A percentile compares a stretch with the other conserved stretches of the same genome.
These are phyloP conservation scores for Penicillium psychrofluorescens DNA, from an alignment of 495 filamentous ascomycete species.

Conservation along the genomic window DNA sequence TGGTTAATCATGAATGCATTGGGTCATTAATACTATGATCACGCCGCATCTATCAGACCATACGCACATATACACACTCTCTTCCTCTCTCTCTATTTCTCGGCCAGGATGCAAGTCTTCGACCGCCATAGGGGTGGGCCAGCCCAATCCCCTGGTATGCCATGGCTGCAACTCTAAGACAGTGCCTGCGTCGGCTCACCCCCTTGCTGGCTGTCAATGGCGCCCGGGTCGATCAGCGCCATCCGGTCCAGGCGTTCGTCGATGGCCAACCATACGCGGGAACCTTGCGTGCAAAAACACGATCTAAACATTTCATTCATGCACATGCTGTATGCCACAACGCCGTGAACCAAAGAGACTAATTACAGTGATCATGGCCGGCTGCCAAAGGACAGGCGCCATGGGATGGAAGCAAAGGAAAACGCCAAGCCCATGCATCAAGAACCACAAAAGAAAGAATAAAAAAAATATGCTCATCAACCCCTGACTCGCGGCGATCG, in stretches of 20 bases:
- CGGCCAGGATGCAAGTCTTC: too few species aligned
- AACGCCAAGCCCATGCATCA: slow-evolving; percentile 14
- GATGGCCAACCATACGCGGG: not conserved
- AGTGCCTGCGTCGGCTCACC: slow-evolving; percentile 6
- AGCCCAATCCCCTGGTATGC: slow-evolving; percentile 3
- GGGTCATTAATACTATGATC: too few species aligned
- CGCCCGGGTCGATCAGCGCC: not conserved
- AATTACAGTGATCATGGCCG: too few species aligned
- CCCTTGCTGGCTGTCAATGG: not conserved
- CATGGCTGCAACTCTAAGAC: slow-evolving; percentile 15
- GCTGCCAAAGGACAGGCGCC: slow-evolving; percentile 1
- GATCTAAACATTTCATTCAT: slow-evolving; percentile 1
- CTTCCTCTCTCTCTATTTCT: too few species aligned
- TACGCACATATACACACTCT: not conserved
- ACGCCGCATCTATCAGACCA: not conserved
- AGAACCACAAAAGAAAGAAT: slow-evolving; percentile 8
- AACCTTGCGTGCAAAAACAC: slow-evolving; percentile 4
- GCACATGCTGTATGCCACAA: not conserved
- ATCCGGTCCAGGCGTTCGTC: slow-evolving; percentile 1
- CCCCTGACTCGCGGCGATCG: too few species aligned
- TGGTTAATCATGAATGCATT: not conserved
- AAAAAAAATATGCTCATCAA: not conserved
- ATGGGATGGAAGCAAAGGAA: not conserved
- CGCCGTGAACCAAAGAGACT: not conserved
- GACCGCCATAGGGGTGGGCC: too few species aligned